Conservation (phyloP, 2,329 filamentous ascomycete genomes). For the Lasiodiplodia citricola region DNA sequence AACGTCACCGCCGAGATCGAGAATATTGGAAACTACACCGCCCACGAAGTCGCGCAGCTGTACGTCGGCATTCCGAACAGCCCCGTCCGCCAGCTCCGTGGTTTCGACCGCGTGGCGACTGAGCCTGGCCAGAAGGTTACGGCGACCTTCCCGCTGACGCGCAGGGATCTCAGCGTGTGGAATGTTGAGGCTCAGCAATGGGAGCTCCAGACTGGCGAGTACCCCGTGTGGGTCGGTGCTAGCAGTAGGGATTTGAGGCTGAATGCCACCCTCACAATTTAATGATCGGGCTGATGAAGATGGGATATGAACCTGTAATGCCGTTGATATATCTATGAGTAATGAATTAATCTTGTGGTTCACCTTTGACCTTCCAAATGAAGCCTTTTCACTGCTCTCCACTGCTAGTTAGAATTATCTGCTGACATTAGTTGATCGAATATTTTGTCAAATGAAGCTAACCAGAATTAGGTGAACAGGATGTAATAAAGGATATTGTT, state of each 20-base stretch:
- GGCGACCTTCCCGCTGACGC: slow-evolving; percentile 54
- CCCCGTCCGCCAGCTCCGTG: slow-evolving; percentile 27
- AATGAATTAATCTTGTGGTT: neutral
- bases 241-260: slow-evolving; percentile 43
- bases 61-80: slow-evolving; percentile 41
- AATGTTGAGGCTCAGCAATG: slow-evolving; percentile 52
- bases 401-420: too few species aligned
- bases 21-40: slow-evolving; percentile 28
- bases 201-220: slow-evolving; percentile 40
- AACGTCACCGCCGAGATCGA: slow-evolving; percentile 27
- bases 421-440: too few species aligned
- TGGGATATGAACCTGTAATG: neutral
- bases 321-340: neutral
- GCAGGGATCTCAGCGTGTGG: slow-evolving; percentile 58
- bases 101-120: slow-evolving; percentile 29
- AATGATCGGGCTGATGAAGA: neutral
- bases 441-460: too few species aligned
- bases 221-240: slow-evolving; percentile 41
- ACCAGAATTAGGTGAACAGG: too few species aligned
- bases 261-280: slow-evolving; percentile 18
- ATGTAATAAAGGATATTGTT: neutral
- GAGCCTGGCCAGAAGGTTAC: slow-evolving; percentile 39
- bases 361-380: neutral
- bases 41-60: slow-evolving; percentile 30
- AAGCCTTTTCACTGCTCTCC: too few species aligned